Base-by-base conservation (phyloP, 495 filamentous ascomycete species). In the Aspergillus homomorphus region DNA sequence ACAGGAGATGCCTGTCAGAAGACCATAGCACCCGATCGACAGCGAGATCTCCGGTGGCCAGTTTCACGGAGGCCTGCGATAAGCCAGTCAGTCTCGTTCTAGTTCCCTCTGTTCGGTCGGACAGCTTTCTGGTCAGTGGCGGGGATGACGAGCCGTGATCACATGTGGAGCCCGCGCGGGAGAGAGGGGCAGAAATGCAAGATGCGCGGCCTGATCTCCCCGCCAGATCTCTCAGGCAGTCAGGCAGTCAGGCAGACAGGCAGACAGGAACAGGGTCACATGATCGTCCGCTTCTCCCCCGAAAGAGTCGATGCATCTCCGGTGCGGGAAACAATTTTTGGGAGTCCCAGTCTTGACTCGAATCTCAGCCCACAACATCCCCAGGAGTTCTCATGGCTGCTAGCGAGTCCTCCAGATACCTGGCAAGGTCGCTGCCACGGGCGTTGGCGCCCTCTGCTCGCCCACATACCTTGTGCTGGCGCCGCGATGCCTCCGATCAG, bases 401-500 rank as follows among this genome's bases (percentile, higher is more conserved):
- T 60, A 70, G 70, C 52, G 73, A 74, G 62, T 63, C 75, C 51
- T 77, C 74, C 20, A 74, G 72, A 64, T 72, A 73, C 62, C 69
- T 79, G 52, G 63, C 72, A 66, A 73, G 69, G 69, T 73, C 72
- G 64, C 59, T 79, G 63, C 69, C 74, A 4, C 64, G 77, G 61
- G 70, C 69, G 21, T 66, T 72, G 52, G 66, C 50, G 22, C 69
- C 72, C n/a, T 69, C 72, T 48, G 59, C 66, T 53, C 71, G 72
- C 33, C 63, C 67, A 24, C 73, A 75, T 59, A 60, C 57, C 59
- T 64, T 71, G 50, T 68, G 68, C 41, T 67, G 64, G 58, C 71
- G 72, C 30, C 79, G 80, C 70, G 76, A 78, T 78, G 78, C 69
- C 64, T 81, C 78, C 53, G 70, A 73, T 46, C 66, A 78, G 57